Base-by-base conservation (phyloP, 805 yeast species). In the Spathaspora arborariae region DNA sequence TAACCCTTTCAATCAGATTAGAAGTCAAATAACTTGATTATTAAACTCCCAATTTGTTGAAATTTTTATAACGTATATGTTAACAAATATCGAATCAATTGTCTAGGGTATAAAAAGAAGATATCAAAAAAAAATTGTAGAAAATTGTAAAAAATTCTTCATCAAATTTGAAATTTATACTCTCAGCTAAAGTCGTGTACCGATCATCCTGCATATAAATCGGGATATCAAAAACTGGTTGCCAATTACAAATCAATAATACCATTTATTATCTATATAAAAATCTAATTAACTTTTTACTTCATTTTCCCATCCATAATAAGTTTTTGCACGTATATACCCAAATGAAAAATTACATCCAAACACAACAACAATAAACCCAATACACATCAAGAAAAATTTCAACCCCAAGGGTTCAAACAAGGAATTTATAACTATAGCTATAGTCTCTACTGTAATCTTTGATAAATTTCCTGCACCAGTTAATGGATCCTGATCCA, bases 341-440 rank as follows among this genome's bases (percentile, higher is more conserved):
- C 91, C 91, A 58, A 82, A 79, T 2, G 79, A 62, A 51, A 85
- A 81, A 57, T 86, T 86, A 21, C 82, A 76, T 3, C 77, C 69
- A 57, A 83, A 85, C 16, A 77, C 57, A 67, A 79, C 65, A n/a
- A 74, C 65, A 0, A 72, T 54, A 9, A 74, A 64, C 8, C 72
- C 52, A 3, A 70, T 53, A 10, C 78, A 56, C 3, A 81, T 72
- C 3, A 72, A 27, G 39, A 82, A 68, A 16, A 85, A 79, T 58
- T 84, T 82, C 51, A 75, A 64, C 2, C 88, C 83, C 39, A 86
- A 72, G 0, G 89, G 90, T 52, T 85, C 88, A 16, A 85, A 70
- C 45, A 85, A 68, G 0, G 84, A 77, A 54, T 84, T 82, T 9
- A 84, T 53, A 13, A 85, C 67, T 42, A 78, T 64, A 0, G 90